Evolutionary conservation across 2,329 filamentous ascomycete species (phyloP), one percentile per base, ranked within the genome.

Genomic region (Botrytis tulipae): DNA sequence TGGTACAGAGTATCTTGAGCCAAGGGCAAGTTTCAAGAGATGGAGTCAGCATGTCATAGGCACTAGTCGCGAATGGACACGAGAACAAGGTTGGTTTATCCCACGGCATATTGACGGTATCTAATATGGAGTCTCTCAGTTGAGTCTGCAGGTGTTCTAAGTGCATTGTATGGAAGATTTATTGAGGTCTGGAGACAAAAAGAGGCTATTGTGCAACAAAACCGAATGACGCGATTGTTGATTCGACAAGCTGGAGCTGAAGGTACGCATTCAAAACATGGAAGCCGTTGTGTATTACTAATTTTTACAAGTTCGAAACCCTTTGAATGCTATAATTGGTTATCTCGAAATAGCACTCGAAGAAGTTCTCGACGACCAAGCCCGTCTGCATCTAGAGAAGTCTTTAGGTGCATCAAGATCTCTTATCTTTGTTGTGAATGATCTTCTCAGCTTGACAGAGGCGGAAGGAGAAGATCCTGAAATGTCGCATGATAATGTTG

Each of bases 111-210:
- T 44, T 40, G 4, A 22, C n/a, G 7, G 0, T 22, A 22, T 10
- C 57, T 51, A 40, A 70, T 61, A 12, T 70, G 16, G 29, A 37
- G 8, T 37, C 25, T n/a, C 22, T 22, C 51, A 73, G 87, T 97
- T 3, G 94, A 97, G 82, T 97, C 93, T 0, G 94, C 94, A 0
- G 93, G 94, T 0, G 93, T 97, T 0, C 84, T 97, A 4, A 97
- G 94, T 79, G 84, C 97, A 16, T 93, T 97, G 0, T 97, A 97
- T 75, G 86, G 87, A n/a, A 90, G 89, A 81, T 97, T 97, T 80
- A 97, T 97, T 78, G 93, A 97, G 79, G 94, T 97, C 10, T 97
- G 94, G 94, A 87, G 93, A 73, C 93, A 97, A 80, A 97, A 97
- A 77, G 94, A 97, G 81, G 91, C 91, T 1, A 93, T 93, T 0